Evolutionary conservation across 495 filamentous ascomycete species (phyloP).

Genomic region (Neurospora sp.): DNA sequence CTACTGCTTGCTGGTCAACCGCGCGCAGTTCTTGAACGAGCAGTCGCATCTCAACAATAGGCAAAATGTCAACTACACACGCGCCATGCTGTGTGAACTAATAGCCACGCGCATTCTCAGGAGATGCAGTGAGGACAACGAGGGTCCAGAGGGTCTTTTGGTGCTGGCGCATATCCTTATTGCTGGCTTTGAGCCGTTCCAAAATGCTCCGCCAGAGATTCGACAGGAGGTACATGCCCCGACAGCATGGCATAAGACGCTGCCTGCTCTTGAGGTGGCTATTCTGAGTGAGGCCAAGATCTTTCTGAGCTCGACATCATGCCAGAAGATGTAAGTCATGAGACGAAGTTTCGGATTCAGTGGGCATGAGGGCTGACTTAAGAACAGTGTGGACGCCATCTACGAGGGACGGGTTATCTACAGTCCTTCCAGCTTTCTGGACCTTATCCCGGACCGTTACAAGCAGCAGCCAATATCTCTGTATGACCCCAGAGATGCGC

Average conservation of each 20-base stretch:
- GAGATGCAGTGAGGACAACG: constrained; percentile 56
- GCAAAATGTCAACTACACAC: constrained; percentile 57
- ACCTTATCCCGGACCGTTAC: constrained; percentile 64
- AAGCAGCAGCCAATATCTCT: constrained; percentile 62
- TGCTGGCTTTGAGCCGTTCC: constrained; percentile 63
- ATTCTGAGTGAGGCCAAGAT: constrained; percentile 58
- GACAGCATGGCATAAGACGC: constrained; percentile 44
- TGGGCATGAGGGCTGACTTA: not conserved
- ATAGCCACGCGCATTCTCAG: constrained; percentile 56
- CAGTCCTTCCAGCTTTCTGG: constrained; percentile 57
- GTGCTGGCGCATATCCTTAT: constrained; percentile 61
- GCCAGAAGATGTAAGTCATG: constrained; percentile 47
- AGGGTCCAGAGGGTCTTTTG: constrained; percentile 48
- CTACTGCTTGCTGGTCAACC: constrained; percentile 65
- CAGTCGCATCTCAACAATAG: constrained; percentile 55
- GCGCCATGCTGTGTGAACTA: constrained; percentile 59
- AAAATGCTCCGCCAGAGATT: constrained; percentile 52
- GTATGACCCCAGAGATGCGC: constrained; percentile 55
- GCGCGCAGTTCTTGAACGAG: constrained; percentile 56
- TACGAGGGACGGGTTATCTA: constrained; percentile 59
- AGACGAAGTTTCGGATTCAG: not conserved
- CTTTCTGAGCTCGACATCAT: constrained; percentile 58
- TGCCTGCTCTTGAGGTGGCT: constrained; percentile 60
- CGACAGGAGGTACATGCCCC: constrained; percentile 36
- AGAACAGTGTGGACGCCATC: constrained; percentile 49